Conservation (phyloP, 2,329 filamentous ascomycete species). For the Neopestalotiopsis sp. region DNA sequence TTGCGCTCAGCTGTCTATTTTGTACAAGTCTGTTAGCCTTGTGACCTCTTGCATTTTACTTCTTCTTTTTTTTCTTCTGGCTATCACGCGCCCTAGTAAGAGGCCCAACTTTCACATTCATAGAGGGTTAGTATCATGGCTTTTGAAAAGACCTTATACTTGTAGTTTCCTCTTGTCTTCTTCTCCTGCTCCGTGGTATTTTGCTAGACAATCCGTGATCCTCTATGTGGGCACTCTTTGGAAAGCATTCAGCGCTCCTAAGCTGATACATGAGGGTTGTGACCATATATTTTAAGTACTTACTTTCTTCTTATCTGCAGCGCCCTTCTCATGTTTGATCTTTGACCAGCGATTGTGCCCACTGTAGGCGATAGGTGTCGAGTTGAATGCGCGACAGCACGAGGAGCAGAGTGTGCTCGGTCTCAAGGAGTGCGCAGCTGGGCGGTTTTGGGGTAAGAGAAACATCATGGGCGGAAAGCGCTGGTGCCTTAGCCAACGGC, state of each 20-base stretch:
- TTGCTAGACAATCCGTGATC: background rate
- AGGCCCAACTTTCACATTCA: no score
- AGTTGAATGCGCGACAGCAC: slow-evolving; percentile 55
- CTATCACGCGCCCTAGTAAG: no score
- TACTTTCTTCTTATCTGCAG: slow-evolving; percentile 75
- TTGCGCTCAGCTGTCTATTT: slow-evolving; percentile 65
- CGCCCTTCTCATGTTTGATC: slow-evolving; percentile 93
- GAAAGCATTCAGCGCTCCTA: no score
- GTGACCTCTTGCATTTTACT: background rate
- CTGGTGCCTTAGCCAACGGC: background rate
- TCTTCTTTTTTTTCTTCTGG: background rate
- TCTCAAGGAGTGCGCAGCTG: background rate
- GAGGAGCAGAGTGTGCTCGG: slow-evolving; percentile 44
- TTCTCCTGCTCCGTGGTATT: background rate
- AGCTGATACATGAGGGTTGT: background rate
- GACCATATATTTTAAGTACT: background rate
- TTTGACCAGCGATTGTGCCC: slow-evolving; percentile 96
- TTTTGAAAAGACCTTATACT: no score
- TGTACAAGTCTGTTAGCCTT: background rate
- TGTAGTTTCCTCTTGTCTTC: no score
- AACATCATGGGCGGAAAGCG: slow-evolving; percentile 5
- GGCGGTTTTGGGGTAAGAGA: background rate
- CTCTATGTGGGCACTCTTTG: no score
- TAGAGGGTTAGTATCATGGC: no score
- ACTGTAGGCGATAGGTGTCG: slow-evolving; percentile 52